Conservation (phyloP, 1,139 yeast species). For the Hansenula sp. region DNA sequence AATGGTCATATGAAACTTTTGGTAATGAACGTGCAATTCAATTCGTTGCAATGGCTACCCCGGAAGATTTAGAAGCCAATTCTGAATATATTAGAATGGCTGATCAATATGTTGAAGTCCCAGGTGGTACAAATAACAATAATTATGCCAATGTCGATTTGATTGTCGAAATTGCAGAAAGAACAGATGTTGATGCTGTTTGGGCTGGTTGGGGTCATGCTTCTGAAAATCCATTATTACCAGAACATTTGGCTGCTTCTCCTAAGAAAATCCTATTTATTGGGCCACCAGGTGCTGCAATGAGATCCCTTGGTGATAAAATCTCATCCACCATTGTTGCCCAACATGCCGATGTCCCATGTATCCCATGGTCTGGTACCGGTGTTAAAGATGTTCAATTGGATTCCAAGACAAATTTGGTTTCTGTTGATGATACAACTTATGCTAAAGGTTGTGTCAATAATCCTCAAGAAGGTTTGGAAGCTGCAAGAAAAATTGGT, state of each 20-base stretch:
- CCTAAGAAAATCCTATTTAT: constrained; percentile 86
- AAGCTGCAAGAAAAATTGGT: constrained; percentile 79
- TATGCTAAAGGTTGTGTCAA: constrained; percentile 86
- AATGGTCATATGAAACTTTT: constrained; percentile 98
- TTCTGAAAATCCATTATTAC: constrained; percentile 91
- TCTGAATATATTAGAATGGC: constrained; percentile 99
- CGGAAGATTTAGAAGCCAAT: constrained; percentile 94
- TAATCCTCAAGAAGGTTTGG: constrained; percentile 84
- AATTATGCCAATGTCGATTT: constrained; percentile 97
- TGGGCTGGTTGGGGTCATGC: constrained; percentile 99
- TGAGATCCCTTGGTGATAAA: constrained; percentile 99
- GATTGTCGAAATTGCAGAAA: constrained; percentile 95
- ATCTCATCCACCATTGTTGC: constrained; percentile 97
- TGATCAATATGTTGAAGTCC: constrained; percentile 96
- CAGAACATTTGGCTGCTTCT: constrained; percentile 89
- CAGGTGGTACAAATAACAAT: constrained; percentile 98
- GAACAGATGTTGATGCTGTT: constrained; percentile 95
- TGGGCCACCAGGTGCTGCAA: constrained; percentile 98
- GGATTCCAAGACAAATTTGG: constrained; percentile 69
- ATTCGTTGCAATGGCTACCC: constrained; percentile 98
- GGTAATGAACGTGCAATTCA: constrained; percentile 92
- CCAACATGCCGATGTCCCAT: constrained; percentile 95
- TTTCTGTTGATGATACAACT: constrained; percentile 79
- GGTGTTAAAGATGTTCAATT: constrained; percentile 81
- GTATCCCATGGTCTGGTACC: constrained; percentile 99